phyloP scores from a whole-genome alignment of 2,329 filamentous ascomycete genomes.

The Colletotrichum theobromicola region DNA sequence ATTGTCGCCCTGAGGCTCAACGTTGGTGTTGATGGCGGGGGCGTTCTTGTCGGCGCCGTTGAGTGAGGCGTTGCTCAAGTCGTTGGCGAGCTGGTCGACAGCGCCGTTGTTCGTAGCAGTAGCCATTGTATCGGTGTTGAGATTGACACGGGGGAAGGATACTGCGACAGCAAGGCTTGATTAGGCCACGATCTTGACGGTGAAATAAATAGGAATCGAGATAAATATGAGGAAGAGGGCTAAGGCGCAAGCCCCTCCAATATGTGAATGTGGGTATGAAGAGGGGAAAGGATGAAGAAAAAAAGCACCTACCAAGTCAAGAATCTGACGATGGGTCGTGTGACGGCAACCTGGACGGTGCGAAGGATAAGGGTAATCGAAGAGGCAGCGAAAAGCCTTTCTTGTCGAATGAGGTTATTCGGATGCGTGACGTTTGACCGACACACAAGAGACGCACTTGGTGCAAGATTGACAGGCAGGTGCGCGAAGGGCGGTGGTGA shows the following conservation, averaged over 20 bases:
- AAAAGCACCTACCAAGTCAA: slow-evolving; percentile 19
- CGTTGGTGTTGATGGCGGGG: slow-evolving; percentile 75
- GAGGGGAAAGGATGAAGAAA: neutral
- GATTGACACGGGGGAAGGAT: slow-evolving; percentile 15
- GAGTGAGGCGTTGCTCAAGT: slow-evolving; percentile 75
- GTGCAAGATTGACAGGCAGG: slow-evolving; percentile 20
- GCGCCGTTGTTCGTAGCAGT: slow-evolving; percentile 61
- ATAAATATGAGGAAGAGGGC: neutral
- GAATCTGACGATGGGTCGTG: slow-evolving; percentile 16
- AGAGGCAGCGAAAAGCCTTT: slow-evolving; percentile 9
- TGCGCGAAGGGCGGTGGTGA: slow-evolving; percentile 20
- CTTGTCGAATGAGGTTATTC: slow-evolving; percentile 8
- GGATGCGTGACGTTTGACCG: slow-evolving; percentile 23
- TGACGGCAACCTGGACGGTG: slow-evolving; percentile 1
- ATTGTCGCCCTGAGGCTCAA: slow-evolving; percentile 61
- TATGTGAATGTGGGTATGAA: neutral
- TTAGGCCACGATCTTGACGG: neutral
- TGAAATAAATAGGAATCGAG: neutral
- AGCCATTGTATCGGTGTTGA: slow-evolving; percentile 58
- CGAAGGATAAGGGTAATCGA: slow-evolving; percentile 3
- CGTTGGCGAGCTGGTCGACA: slow-evolving; percentile 82
- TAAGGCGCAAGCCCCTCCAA: neutral
- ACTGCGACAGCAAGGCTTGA: slow-evolving; percentile 5
- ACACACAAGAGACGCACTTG: slow-evolving; percentile 21
- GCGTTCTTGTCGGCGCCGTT: slow-evolving; percentile 70